Conservation (phyloP, 768 basidiomycete genomes). For the Inosperma sp. region DNA sequence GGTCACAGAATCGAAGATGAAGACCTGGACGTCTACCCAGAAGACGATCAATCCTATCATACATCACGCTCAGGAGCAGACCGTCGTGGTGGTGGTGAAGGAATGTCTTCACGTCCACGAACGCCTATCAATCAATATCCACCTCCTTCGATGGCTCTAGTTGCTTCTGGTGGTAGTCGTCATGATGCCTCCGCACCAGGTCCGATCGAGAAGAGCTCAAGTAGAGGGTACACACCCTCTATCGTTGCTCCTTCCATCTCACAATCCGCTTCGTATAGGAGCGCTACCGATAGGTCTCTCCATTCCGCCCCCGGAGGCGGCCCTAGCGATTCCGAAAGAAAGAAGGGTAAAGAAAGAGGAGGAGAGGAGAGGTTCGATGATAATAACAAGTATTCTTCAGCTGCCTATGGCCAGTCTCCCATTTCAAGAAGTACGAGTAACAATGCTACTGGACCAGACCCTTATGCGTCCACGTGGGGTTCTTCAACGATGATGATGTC, state of each 20-base stretch:
- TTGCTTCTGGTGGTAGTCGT: constrained; percentile 18
- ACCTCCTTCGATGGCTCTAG: constrained; percentile 18
- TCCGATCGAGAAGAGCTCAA: constrained; percentile 17
- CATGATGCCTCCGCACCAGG: constrained; percentile 20
- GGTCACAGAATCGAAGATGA: constrained; percentile 72
- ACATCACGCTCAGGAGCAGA: constrained; percentile 17
- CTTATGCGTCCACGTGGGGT: constrained; percentile 5
- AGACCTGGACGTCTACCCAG: constrained; percentile 58
- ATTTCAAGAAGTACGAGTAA: too few relatives aligned
- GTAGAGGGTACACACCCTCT: constrained; percentile 22
- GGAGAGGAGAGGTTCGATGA: too few relatives aligned
- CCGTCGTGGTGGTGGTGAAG: constrained; percentile 23
- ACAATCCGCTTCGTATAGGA: constrained; percentile 14
- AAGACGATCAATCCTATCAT: constrained; percentile 46
- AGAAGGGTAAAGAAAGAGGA: constrained; percentile 23
- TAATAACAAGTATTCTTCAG: too few relatives aligned
- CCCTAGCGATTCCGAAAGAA: constrained; percentile 23
- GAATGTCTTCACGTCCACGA: constrained; percentile 46
- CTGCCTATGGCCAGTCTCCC: too few relatives aligned
- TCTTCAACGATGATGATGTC: constrained; percentile 7
- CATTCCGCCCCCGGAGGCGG: constrained; percentile 9
- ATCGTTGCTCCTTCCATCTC: constrained; percentile 19
- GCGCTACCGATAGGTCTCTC: too few relatives aligned
- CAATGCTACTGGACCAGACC: too few relatives aligned
- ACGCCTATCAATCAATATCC: constrained; percentile 42